phyloP scores from a whole-genome alignment of 768 basidiomycete genomes.

The Dentipellis sp. region DNA sequence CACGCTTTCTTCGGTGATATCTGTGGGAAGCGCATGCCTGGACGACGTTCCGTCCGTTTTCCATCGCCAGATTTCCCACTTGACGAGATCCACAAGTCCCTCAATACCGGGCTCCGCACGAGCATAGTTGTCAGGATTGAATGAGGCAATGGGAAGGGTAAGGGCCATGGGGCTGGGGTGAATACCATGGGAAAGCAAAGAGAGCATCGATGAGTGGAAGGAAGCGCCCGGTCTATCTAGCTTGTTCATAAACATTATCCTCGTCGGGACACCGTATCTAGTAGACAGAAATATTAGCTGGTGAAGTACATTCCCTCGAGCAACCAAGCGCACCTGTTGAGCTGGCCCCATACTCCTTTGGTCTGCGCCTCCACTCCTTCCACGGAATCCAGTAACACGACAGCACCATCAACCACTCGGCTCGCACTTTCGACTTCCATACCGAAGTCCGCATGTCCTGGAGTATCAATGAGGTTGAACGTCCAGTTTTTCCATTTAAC shows the following conservation, averaged over 20 bases:
- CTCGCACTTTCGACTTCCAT: constrained; percentile 95
- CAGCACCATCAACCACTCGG: constrained; percentile 81
- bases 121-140: constrained; percentile 52
- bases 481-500: constrained; percentile 80
- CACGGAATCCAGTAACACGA: constrained; percentile 83
- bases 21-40: constrained; percentile 39
- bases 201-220: constrained; percentile 59
- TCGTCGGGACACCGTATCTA: constrained; percentile 73
- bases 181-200: constrained; percentile 63
- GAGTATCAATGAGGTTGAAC: constrained; percentile 85
- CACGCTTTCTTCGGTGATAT: constrained; percentile 32
- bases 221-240: constrained; percentile 83
- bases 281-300: neutral
- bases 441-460: constrained; percentile 92
- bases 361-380: constrained; percentile 91
- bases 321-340: constrained; percentile 58
- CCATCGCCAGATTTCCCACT: constrained; percentile 82
- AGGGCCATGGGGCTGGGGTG: constrained; percentile 67
- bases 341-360: constrained; percentile 79
- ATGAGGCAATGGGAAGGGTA: constrained; percentile 71
- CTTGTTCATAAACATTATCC: constrained; percentile 82
- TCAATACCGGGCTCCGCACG: constrained; percentile 78
- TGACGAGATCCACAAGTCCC: constrained; percentile 75
- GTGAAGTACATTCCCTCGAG: too few relatives aligned
- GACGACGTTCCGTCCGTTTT: constrained; percentile 36